Percentiles rank a stretch among this genome's conserved stretches.
phyloP scores from a whole-genome alignment of 441 rosid genomes.

The Erodium moschatum region DNA sequence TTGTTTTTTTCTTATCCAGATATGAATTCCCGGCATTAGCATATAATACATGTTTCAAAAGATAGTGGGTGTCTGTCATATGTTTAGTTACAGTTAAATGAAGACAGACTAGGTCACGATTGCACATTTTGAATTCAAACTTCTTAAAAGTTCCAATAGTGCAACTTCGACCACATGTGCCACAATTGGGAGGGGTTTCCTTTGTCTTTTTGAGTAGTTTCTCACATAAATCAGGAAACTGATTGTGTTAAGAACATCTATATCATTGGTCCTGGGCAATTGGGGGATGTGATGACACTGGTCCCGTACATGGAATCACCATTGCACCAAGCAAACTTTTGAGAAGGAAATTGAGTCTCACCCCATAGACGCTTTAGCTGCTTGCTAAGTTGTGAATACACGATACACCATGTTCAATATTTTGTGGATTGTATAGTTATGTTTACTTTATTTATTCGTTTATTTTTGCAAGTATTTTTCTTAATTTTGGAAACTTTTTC shows the following conservation, averaged over 20 bases:
- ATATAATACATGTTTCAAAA: background rate
- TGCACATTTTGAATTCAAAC: constrained; percentile 2
- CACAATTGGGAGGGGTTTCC: background rate
- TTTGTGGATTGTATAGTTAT: background rate
- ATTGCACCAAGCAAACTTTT: too few relatives aligned
- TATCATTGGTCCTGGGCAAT: too few relatives aligned
- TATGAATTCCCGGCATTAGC: background rate
- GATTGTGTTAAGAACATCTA: too few relatives aligned
- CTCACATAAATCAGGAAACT: too few relatives aligned
- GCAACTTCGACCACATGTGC: background rate
- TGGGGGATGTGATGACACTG: too few relatives aligned
- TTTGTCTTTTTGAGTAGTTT: background rate
- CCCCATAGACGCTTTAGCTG: background rate
- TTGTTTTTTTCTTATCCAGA: background rate
- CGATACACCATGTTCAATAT: background rate
- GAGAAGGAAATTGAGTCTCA: too few relatives aligned
- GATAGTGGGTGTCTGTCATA: too few relatives aligned
- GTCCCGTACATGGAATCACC: too few relatives aligned
- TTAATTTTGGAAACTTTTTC: too few relatives aligned
- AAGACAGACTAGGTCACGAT: background rate
- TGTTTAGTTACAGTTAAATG: background rate
- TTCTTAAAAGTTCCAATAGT: background rate
- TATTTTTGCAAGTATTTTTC: background rate
- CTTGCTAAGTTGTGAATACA: background rate
- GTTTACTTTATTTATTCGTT: background rate